Base-by-base conservation (phyloP, 2,329 filamentous ascomycete genomes). In the Pestalotiopsis sp. region DNA sequence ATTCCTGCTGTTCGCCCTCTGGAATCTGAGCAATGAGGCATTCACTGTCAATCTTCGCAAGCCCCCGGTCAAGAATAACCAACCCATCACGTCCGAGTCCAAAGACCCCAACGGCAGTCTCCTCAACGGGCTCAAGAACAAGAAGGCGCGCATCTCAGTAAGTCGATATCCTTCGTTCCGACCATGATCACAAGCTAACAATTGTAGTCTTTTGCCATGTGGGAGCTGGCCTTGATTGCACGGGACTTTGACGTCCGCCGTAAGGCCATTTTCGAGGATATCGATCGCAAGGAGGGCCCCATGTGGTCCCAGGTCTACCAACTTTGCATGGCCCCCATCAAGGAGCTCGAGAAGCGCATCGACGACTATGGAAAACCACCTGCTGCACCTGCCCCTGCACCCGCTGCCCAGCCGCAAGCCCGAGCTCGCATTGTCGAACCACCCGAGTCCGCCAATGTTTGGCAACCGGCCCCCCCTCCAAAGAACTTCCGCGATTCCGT, bases 21-120 rank as follows among this genome's bases (percentile, higher is more conserved):
- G 95, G 94, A 87, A 93, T 68, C 83, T 91, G 27, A 90, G 91
- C 56, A 97, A 96, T 77, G 82, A 88, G 36, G 88, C 92, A 31
- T 97, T 98, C 77, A 91, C 92, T 4, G 81, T 91, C n/a, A 94
- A 94, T 79, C 88, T 97, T 76, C 89, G 91, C 31, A 91, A 92
- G 77, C 90, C 92, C 74, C 95, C 95, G 0, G 78, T 97, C 66
- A 97, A 97, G 83, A 93, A 93, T 73, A 91, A 88, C n/a, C 88
- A 91, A 75, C 94, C 95, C 3, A 87, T 98, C 68, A 97, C 94
- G 0, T 87, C 88, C 20, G 93, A 95, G 73, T 93, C 94, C 17
- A 96, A 93, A 76, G 95, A 98, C 79, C 93, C 95, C 0, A 98
- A 97, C 75, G 94, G 94, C 45, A 97, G 93, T 77, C 84, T 98